phyloP scores from a whole-genome alignment of 306 rosid species.

The Mimosa bimucronata region DNA sequence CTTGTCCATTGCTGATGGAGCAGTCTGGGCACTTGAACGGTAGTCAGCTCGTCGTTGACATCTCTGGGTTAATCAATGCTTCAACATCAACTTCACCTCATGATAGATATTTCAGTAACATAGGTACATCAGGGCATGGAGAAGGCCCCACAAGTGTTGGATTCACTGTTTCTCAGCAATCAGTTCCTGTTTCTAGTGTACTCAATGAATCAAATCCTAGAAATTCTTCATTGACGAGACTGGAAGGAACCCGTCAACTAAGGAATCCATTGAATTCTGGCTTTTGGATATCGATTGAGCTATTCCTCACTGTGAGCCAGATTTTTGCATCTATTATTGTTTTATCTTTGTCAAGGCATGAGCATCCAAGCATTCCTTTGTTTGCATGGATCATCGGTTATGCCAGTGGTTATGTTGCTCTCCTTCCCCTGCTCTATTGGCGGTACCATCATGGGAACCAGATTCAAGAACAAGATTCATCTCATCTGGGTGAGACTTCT shows the following conservation, averaged over 20 bases:
- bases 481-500: conserved; percentile 56
- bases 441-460: conserved; percentile 61
- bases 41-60: conserved; percentile 60
- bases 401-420: conserved; percentile 70
- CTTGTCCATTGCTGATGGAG: conserved; percentile 64
- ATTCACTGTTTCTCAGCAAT: conserved; percentile 37
- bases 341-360: conserved; percentile 62
- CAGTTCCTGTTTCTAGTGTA: conserved; percentile 48
- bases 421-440: conserved; percentile 76
- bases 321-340: conserved; percentile 64
- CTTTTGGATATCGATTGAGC: conserved; percentile 69
- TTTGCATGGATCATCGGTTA: conserved; percentile 68
- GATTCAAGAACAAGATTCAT: conserved; percentile 54
- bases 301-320: conserved; percentile 64
- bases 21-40: conserved; percentile 40
- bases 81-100: conserved; percentile 50
- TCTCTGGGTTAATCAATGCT: conserved; percentile 45
- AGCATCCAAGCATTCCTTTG: conserved; percentile 62
- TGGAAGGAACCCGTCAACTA: conserved; percentile 58
- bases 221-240: conserved; percentile 51
- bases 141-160: conserved; percentile 45
- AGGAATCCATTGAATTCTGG: conserved; percentile 73
- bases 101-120: conserved; percentile 41
- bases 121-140: conserved; percentile 47
- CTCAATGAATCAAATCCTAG: conserved; percentile 55